Conservation (phyloP, 164 flowering plant genomes). For the Sextonia rubra region DNA sequence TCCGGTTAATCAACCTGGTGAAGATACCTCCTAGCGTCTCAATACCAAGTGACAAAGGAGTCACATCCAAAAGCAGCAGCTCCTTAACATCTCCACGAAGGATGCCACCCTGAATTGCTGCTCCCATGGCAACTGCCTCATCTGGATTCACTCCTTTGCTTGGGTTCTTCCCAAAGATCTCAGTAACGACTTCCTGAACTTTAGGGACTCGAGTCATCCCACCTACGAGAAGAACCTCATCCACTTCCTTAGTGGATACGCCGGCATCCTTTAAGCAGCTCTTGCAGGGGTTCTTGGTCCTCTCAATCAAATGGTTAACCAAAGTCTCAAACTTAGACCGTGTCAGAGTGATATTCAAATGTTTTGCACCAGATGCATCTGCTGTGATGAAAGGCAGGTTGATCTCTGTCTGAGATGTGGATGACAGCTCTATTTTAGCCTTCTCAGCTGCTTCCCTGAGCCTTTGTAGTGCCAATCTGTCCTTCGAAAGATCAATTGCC, state of each 20-base stretch:
- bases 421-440: slow-evolving; percentile 74
- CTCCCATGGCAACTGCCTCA: slow-evolving; percentile 80
- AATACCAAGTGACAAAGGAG: slow-evolving; percentile 65
- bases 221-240: slow-evolving; percentile 74
- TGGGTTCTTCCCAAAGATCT: slow-evolving; percentile 61
- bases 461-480: slow-evolving; percentile 67
- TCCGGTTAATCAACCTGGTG: slow-evolving; percentile 55
- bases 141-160: slow-evolving; percentile 80
- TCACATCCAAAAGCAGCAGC: slow-evolving; percentile 62
- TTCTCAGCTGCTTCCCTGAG: slow-evolving; percentile 77
- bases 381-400: slow-evolving; percentile 79
- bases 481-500: slow-evolving; percentile 56
- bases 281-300: slow-evolving; percentile 52
- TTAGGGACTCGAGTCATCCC: slow-evolving; percentile 75
- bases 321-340: slow-evolving; percentile 59
- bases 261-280: slow-evolving; percentile 70
- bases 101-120: slow-evolving; percentile 75
- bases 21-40: slow-evolving; percentile 67
- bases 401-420: slow-evolving; percentile 69
- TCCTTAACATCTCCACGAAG: slow-evolving; percentile 72
- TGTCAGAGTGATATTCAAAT: slow-evolving; percentile 54
- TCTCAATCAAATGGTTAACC: slow-evolving; percentile 50
- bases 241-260: slow-evolving; percentile 45
- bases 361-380: slow-evolving; percentile 74
- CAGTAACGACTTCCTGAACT: slow-evolving; percentile 55